These are phyloP conservation scores for Aspergillus ibericus DNA, from an alignment of 2,329 filamentous ascomycete species.

Conservation along the genomic window DNA sequence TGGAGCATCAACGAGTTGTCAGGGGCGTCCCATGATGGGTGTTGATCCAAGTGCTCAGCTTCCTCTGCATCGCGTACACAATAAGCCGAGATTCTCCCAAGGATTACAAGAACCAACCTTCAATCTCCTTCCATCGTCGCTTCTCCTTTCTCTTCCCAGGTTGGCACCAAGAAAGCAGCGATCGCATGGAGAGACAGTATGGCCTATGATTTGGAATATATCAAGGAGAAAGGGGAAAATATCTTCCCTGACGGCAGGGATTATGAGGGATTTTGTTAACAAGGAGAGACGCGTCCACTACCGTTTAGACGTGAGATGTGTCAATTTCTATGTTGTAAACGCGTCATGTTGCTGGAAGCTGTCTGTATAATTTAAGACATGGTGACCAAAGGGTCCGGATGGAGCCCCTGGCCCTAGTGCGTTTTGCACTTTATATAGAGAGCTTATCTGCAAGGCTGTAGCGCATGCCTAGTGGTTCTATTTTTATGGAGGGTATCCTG, in stretches of 20 bases:
- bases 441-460: background rate
- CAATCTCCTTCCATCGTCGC: constrained; percentile 24
- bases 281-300: background rate
- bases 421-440: background rate
- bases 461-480: background rate
- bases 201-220: background rate
- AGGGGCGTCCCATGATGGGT: constrained; percentile 32
- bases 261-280: background rate
- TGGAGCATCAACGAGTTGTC: constrained; percentile 60
- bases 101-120: constrained; percentile 17
- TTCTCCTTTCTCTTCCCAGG: constrained; percentile 13
- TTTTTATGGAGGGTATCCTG: background rate
- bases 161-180: constrained; percentile 11
- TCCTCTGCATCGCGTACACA: constrained; percentile 18
- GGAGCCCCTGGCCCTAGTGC: background rate
- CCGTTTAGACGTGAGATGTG: background rate
- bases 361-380: background rate
- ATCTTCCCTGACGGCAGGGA: background rate
- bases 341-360: constrained; percentile 1
- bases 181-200: constrained; percentile 10
- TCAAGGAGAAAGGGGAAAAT: background rate
- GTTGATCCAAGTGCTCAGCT: constrained; percentile 24
- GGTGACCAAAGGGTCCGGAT: background rate
- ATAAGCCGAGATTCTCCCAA: background rate
- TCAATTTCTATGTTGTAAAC: constrained; percentile 4